Conservation (phyloP, 2,329 filamentous ascomycete genomes). For the Pseudogymnoascus sp. region DNA sequence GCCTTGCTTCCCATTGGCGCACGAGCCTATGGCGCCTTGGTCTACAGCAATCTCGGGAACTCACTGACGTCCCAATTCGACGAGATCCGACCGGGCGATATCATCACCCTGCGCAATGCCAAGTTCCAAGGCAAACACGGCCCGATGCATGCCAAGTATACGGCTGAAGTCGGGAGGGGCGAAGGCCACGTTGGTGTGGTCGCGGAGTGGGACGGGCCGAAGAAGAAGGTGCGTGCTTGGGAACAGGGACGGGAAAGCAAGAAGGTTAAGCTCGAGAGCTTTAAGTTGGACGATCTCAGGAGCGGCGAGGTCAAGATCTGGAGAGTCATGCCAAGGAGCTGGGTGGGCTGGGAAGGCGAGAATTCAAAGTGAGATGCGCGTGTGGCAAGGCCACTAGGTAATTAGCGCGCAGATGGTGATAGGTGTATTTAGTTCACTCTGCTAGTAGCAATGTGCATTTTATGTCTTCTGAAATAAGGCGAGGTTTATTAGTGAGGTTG, state of each 20-base stretch:
- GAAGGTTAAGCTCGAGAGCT: slow-evolving; percentile 91
- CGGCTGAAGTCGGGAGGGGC: slow-evolving; percentile 74
- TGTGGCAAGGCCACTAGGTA: neutral
- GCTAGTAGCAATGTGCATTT: slow-evolving; percentile 9
- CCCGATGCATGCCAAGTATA: slow-evolving; percentile 92
- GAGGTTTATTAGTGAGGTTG: neutral
- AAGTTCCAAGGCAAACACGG: slow-evolving; percentile 94
- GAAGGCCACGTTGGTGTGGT: slow-evolving; percentile 85
- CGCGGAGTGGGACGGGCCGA: slow-evolving; percentile 94
- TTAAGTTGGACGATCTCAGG: slow-evolving; percentile 83
- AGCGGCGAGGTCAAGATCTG: slow-evolving; percentile 96
- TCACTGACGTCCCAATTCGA: slow-evolving; percentile 84
- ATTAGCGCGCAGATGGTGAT: neutral
- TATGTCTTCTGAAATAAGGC: neutral
- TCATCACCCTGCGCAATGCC: slow-evolving; percentile 86
- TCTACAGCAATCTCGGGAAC: slow-evolving; percentile 93
- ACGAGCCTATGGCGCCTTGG: slow-evolving; percentile 80
- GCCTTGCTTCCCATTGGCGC: slow-evolving; percentile 80
- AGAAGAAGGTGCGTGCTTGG: slow-evolving; percentile 94
- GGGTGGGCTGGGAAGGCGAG: slow-evolving; percentile 78
- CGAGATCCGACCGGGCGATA: slow-evolving; percentile 88
- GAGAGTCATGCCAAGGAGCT: slow-evolving; percentile 86
- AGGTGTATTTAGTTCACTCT: slow-evolving; percentile 4
- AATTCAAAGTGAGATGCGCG: slow-evolving; percentile 34
- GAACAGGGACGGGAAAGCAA: slow-evolving; percentile 91